Percentiles rank a stretch among this genome's conserved stretches.
phyloP scores from a whole-genome alignment of 116 monocot genomes.

The Iris pallida region DNA sequence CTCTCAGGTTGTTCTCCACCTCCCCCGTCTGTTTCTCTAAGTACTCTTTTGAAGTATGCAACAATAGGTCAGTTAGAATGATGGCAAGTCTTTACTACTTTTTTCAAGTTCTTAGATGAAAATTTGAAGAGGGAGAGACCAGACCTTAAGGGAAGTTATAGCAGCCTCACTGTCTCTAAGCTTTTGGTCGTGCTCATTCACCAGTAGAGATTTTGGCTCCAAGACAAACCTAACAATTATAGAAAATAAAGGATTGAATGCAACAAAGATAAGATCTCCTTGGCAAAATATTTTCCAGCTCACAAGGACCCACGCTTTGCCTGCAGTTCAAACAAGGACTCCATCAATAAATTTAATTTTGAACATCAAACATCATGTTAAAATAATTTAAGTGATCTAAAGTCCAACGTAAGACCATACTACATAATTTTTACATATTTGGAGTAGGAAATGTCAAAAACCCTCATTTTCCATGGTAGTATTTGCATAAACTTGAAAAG shows the following conservation, averaged over 20 bases:
- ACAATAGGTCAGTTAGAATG: too few relatives aligned
- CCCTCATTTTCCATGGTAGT: too few relatives aligned
- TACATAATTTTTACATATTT: too few relatives aligned
- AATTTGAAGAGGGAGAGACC: background rate
- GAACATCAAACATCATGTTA: too few relatives aligned
- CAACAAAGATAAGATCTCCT: slow-evolving; percentile 3
- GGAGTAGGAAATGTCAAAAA: too few relatives aligned
- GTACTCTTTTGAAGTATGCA: slow-evolving; percentile 75
- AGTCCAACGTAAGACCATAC: too few relatives aligned
- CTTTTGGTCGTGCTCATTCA: slow-evolving; percentile 78
- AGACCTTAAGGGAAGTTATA: slow-evolving; percentile 75
- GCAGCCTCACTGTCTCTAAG: slow-evolving; percentile 84
- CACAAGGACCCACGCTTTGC: slow-evolving; percentile 60
- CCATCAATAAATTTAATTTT: slow-evolving; percentile 7
- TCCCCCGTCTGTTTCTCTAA: slow-evolving; percentile 80
- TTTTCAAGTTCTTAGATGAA: too few relatives aligned
- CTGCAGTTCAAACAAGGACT: slow-evolving; percentile 40
- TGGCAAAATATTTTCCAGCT: slow-evolving; percentile 1
- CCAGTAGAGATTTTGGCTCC: slow-evolving; percentile 75
- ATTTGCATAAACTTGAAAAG: too few relatives aligned
- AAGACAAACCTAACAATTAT: slow-evolving; percentile 66
- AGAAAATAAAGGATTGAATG: background rate
- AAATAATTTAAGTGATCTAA: too few relatives aligned
- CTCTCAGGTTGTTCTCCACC: slow-evolving; percentile 73
- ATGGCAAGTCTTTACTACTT: too few relatives aligned